phyloP scores from a whole-genome alignment of 106 monocot genomes.

The Platanthera guangdongensis region DNA sequence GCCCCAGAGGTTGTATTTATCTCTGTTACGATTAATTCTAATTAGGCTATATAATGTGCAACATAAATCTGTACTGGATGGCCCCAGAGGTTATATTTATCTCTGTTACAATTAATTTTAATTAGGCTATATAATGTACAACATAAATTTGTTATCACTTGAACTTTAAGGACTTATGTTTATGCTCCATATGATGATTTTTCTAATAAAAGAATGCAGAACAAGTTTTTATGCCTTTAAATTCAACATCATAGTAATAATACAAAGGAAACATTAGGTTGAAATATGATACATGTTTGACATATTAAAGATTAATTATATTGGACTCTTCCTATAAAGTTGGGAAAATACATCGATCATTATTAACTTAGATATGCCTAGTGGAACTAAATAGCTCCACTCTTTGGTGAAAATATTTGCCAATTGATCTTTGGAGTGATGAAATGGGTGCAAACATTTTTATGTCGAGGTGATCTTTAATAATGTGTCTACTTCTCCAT shows the following conservation, averaged over 20 bases:
- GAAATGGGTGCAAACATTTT: no score
- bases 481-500: no score
- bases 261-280: no score
- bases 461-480: no score
- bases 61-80: slow-evolving; percentile 43
- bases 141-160: background rate
- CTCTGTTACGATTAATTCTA: background rate
- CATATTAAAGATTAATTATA: no score
- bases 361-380: no score
- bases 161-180: background rate
- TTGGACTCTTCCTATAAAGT: no score
- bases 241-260: background rate
- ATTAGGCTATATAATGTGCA: background rate
- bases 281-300: no score
- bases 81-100: slow-evolving; percentile 69
- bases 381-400: no score
- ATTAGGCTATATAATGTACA: background rate
- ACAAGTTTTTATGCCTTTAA: background rate
- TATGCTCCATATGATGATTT: background rate
- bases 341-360: no score
- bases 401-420: no score
- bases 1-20: slow-evolving; percentile 65
- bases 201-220: background rate
- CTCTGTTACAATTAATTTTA: background rate
- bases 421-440: no score